Evolutionary conservation across 2,329 filamentous ascomycete genomes (phyloP).

Genomic region (Fusarium tjaetaba): DNA sequence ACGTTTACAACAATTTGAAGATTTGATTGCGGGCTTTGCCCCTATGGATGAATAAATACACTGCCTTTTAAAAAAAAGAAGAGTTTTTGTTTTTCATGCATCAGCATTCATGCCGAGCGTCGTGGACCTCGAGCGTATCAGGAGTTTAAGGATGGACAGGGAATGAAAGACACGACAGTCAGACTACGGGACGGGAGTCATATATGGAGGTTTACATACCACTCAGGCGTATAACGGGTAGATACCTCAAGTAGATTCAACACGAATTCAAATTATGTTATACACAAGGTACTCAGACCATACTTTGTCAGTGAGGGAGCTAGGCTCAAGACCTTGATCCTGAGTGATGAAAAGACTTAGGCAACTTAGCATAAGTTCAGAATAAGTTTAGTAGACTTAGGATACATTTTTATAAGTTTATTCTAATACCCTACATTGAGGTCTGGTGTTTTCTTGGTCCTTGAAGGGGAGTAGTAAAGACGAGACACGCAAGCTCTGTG

Average conservation of each 20-base stretch:
- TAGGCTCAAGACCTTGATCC: not conserved
- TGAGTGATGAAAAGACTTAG: not conserved
- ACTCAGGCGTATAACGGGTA: slow-evolving; percentile 24
- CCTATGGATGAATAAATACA: not conserved
- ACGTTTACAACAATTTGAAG: not conserved
- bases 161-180: slow-evolving; percentile 19
- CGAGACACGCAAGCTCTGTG: not conserved
- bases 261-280: not conserved
- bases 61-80: too few species aligned
- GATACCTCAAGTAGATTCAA: slow-evolving; percentile 32
- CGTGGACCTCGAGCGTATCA: not conserved
- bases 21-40: not conserved
- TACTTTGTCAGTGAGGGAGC: not conserved
- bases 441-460: not conserved
- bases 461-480: not conserved
- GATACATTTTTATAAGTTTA: not conserved
- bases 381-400: not conserved
- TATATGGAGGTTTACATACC: slow-evolving; percentile 7
- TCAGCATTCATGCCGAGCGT: not conserved
- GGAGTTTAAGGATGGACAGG: slow-evolving; percentile 27
- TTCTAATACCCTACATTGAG: not conserved
- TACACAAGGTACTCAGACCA: too few species aligned
- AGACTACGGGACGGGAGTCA: not conserved
- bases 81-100: not conserved
- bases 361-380: not conserved